phyloP scores from a whole-genome alignment of 1,284 basidiomycete species.

The Ustilago sp. region DNA sequence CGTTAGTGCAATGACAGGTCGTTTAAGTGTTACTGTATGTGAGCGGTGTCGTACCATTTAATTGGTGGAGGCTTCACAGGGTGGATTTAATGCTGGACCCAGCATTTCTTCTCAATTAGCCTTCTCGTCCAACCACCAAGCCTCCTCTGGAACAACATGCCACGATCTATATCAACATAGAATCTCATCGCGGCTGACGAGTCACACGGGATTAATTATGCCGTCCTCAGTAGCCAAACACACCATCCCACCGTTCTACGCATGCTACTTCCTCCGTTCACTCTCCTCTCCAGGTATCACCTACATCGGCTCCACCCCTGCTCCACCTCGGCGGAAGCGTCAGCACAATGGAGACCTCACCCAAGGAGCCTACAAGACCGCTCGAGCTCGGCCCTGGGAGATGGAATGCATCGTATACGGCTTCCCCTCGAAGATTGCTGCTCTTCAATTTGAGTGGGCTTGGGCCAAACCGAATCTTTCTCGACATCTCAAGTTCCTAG shows the following conservation, averaged over 20 bases:
- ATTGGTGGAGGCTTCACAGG: constrained; percentile 1
- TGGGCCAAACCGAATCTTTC: constrained; percentile 80
- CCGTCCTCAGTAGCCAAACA: constrained; percentile 72
- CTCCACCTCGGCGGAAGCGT: constrained; percentile 80
- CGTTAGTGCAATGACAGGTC: too few species aligned
- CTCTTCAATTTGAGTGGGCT: constrained; percentile 89
- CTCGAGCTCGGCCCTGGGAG: constrained; percentile 81
- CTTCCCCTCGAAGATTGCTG: constrained; percentile 85
- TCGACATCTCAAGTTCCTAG: constrained; percentile 69
- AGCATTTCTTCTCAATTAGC: constrained; percentile 18
- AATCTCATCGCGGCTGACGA: not conserved
- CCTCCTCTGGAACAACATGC: not conserved
- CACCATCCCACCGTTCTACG: constrained; percentile 82
- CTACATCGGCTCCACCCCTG: constrained; percentile 85
- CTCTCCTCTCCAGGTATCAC: constrained; percentile 68
- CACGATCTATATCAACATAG: not conserved
- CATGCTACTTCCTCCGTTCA: constrained; percentile 83
- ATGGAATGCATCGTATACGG: constrained; percentile 91
- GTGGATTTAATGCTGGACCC: not conserved
- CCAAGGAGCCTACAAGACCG: constrained; percentile 82
- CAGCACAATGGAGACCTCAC: constrained; percentile 87
- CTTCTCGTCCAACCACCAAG: constrained; percentile 1
- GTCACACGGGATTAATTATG: constrained; percentile 16
- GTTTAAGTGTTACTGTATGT: not conserved
- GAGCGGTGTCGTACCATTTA: not conserved